Evolutionary conservation across 208 protist genomes (phyloP), one percentile per base, ranked within the genome.

Genomic region (Vickermania ingenoplastis): DNA sequence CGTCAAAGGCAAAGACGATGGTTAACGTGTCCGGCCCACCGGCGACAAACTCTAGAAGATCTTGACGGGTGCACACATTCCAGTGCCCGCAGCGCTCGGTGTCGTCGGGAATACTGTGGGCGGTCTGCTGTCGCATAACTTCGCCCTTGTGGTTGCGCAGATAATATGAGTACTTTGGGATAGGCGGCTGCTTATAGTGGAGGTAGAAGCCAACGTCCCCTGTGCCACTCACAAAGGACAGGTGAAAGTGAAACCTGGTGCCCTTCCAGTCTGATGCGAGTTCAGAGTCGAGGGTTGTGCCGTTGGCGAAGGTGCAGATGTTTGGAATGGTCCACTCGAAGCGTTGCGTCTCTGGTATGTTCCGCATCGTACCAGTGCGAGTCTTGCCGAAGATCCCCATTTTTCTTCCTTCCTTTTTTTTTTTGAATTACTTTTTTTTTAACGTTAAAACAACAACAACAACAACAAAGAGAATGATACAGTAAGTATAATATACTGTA

Each of bases 151-250:
- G 69, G 65, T 94, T 94, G 24, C 66, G 54, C 45, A 93, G 88
- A 71, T 82, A 82, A 75, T 92, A 95, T 30, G 81, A 86, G 75
- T 93, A 95, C 75, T 95, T 95, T 30, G 89, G 89, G 48, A 95
- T 91, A 26, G 77, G 72, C 1, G 75, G 70, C 30, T 67, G 68
- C 69, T 95, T 95, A 71, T 91, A 93, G 59, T 92, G 86, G 25
- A 95, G 59, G 67, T 93, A 95, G 3, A 95, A 13, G 28, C 89
- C 86, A 24, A 93, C 60, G 63, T 78, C 72, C 14, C 82, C 83
- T 28, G 7, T 67, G 22, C 54, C 49, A 17, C 25, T 59, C 48
- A 65, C 67, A 30, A 95, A 31, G 31, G 61, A 56, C 66, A 95
- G 73, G 79, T 95, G 89, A 11, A 95, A 75, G 60, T 95, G 86